Base-by-base conservation (phyloP, 169 alveolate genomes). In the Babesia bovis region DNA sequence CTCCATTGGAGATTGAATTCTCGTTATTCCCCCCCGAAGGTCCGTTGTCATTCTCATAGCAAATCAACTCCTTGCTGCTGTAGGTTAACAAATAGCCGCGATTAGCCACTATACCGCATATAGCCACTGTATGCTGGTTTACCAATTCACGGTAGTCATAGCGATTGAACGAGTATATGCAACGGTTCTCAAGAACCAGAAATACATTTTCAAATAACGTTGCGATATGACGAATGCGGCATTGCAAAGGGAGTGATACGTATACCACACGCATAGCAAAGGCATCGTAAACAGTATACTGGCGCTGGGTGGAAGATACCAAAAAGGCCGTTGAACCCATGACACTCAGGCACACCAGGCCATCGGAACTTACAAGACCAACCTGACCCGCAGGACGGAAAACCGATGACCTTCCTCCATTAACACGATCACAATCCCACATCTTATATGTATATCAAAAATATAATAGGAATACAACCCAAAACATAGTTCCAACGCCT, bases 341-440 rank as follows among this genome's bases (percentile, higher is more conserved):
- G 42, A 45, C 59, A 36, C 56, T 68, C 33, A 78, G 59, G 68
- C 69, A 67, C 28, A 59, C 61, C 21, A 57, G 56, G 21, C 72
- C 49, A 35, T 81, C 86, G 45, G 70, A 82, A 40, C 86, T 61
- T 45, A 78, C 67, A 25, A 69, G 58, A 28, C 86, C 86, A 1
- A 78, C 38, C 68, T 78, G 86, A 21, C 86, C 86, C 19, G 69
- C 13, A 2, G 86, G 86, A 4, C 60, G 47, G 66, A 78, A 78
- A n/a, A 78, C 53, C 45, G 86, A 78, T 21, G 76, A n/a, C 59
- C 82, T 78, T 40, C 77, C 53, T 6, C 44, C 51, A 30, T 9
- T 30, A 13, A 35, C 49, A 13, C 15, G 42, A 2, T 26, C 25
- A 25, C 19, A 61, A 19, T 69, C 56, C 71, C 68, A 78, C 86